Conservation (phyloP, 2,329 filamentous ascomycete genomes). For the Zalaria obscura region DNA sequence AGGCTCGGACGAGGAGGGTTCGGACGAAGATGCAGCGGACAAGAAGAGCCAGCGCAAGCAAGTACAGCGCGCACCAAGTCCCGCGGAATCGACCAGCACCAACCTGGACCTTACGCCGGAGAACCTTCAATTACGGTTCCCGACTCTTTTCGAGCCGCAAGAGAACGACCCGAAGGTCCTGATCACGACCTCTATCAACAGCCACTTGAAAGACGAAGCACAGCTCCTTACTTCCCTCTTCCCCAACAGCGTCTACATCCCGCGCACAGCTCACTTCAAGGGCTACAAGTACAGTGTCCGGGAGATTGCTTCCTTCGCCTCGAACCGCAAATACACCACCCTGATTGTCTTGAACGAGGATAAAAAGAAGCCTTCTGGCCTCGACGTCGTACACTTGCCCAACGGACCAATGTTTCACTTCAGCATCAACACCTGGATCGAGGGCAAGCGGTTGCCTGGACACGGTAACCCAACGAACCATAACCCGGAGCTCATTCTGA, state of each 20-base stretch:
- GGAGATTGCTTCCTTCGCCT: conserved; percentile 78
- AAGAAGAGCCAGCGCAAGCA: conserved; percentile 15
- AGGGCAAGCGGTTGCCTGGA: conserved; percentile 74
- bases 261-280: conserved; percentile 68
- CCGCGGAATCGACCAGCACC: conserved; percentile 41
- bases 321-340: conserved; percentile 69
- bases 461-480: conserved; percentile 85
- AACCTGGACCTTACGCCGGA: conserved; percentile 48
- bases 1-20: conserved; percentile 36
- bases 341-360: conserved; percentile 82
- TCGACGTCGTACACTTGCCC: conserved; percentile 76
- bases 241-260: conserved; percentile 69
- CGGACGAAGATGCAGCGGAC: conserved; percentile 24
- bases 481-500: conserved; percentile 78
- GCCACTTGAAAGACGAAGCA: conserved; percentile 73
- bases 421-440: conserved; percentile 76
- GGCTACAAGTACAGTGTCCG: conserved; percentile 82
- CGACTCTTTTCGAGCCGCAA: conserved; percentile 41
- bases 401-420: conserved; percentile 87
- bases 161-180: conserved; percentile 64
- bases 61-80: conserved; percentile 32
- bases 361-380: conserved; percentile 65
- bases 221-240: conserved; percentile 66
- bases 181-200: conserved; percentile 81
- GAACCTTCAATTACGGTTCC: conserved; percentile 46